Conservation (phyloP, 805 yeast genomes). For the Ogataea wickerhamii region DNA sequence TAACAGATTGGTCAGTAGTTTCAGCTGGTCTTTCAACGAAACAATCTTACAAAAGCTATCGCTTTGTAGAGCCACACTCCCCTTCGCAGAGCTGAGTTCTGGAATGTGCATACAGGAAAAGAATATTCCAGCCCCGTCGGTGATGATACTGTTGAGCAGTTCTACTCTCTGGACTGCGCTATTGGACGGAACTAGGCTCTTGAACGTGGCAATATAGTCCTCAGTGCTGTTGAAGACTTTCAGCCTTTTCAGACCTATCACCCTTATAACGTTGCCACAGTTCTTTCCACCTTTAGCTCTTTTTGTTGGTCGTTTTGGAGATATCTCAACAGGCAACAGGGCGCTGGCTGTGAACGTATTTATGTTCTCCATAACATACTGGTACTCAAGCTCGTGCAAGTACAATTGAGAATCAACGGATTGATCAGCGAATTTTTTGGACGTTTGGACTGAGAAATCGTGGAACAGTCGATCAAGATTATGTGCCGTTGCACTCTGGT, state of each 20-base stretch:
- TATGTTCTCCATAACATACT: conserved; percentile 20
- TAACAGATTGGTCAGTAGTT: conserved; percentile 12
- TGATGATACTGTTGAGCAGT: conserved; percentile 20
- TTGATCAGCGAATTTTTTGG: conserved; percentile 17
- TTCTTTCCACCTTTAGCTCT: no score
- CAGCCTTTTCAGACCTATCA: conserved; percentile 12
- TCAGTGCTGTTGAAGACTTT: conserved; percentile 16
- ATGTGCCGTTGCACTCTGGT: neutral
- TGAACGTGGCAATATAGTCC: conserved; percentile 17
- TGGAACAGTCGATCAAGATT: conserved; percentile 19
- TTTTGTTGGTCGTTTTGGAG: neutral
- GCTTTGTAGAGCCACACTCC: conserved; percentile 11
- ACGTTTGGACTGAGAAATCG: conserved; percentile 17
- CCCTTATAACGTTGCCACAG: neutral
- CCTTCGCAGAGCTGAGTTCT: neutral
- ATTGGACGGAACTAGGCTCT: conserved; percentile 15
- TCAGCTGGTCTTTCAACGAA: conserved; percentile 15
- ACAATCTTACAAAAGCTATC: conserved; percentile 12
- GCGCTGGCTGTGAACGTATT: conserved; percentile 2
- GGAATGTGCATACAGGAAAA: conserved; percentile 3
- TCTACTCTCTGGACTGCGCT: conserved; percentile 13
- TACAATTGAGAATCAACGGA: conserved; percentile 12
- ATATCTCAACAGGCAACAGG: conserved; percentile 15
- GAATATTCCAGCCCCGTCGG: conserved; percentile 24
- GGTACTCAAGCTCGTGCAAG: conserved; percentile 26